A percentile compares a stretch with the other conserved stretches of the same genome.
phyloP scores from a whole-genome alignment of 2,329 filamentous ascomycete species.

The Chaetomium sp. region DNA sequence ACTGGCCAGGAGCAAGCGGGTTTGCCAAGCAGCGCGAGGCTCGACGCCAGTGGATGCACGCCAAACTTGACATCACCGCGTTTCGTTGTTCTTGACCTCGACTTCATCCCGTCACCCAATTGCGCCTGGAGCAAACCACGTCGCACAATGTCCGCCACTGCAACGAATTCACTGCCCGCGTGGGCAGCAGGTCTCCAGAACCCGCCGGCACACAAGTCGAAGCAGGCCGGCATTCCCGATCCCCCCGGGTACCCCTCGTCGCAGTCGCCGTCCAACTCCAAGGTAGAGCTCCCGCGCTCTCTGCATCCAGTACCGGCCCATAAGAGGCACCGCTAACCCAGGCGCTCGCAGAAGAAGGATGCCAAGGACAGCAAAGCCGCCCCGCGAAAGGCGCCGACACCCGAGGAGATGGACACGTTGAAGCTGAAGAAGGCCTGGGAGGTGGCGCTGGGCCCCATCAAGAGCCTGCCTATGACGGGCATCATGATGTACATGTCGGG shows the following conservation, averaged over 20 bases:
- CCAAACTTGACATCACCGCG: conserved; percentile 24
- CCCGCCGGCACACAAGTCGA: conserved; percentile 66
- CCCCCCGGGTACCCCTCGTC: conserved; percentile 78
- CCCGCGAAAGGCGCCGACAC: conserved; percentile 67
- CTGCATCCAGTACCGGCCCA: not conserved
- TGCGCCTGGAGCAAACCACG: not conserved
- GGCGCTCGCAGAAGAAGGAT: conserved; percentile 50
- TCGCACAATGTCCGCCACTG: conserved; percentile 35
- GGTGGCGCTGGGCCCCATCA: conserved; percentile 87
- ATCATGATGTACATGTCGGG: conserved; percentile 99
- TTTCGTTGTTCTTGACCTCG: not conserved
- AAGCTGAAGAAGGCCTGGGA: conserved; percentile 99
- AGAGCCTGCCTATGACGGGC: conserved; percentile 94
- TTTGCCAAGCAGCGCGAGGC: conserved; percentile 25
- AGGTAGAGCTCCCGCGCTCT: conserved; percentile 48
- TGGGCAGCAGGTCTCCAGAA: conserved; percentile 84
- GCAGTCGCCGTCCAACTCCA: conserved; percentile 54
- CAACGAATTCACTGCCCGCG: conserved; percentile 53
- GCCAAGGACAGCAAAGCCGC: conserved; percentile 52
- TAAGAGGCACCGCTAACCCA: conserved; percentile 19
- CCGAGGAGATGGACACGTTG: conserved; percentile 88
- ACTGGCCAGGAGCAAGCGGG: conserved; percentile 24
- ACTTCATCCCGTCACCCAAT: not conserved
- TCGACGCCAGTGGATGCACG: conserved; percentile 15
- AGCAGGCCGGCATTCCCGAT: conserved; percentile 71